Evolutionary conservation across 805 yeast species (phyloP), one percentile per base, ranked within the genome.

Genomic region (Candida coquimbonensis): DNA sequence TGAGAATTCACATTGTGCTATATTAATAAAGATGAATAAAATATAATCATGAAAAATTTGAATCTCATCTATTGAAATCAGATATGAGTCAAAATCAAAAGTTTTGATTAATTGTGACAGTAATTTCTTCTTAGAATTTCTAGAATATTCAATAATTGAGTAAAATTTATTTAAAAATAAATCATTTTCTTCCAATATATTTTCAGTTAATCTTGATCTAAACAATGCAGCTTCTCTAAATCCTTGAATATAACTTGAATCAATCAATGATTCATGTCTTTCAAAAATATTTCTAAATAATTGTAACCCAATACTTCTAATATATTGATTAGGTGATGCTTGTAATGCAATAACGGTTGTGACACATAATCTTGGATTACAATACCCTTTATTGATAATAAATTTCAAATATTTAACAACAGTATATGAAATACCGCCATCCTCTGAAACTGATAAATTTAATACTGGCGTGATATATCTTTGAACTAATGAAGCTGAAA

Each of bases 321-420:
- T 69, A 11, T 62, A 57, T 4, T 57, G 59, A 16, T 67, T 62
- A 1, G 67, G 62, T 0, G 87, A 78, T 0, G 85, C 69, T 47
- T 81, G 80, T 33, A 88, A 65, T 0, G 91, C 91, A 46, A 87
- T 73, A 1, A 86, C 69, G 0, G 89, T 81, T 0, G 89, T 76
- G 7, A 82, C 74, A 54, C 87, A 77, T 5, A 75, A 55, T 46
- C 84, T 74, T 1, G 96, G 96, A 56, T 83, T 86, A 0, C 84
- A 83, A 61, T 77, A 83, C 0, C 95, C 95, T 44, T 79, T 69
- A 27, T 70, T 70, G 9, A 83, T 72, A 24, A 83, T 75, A 38
- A 76, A 60, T 45, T 73, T 77, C 38, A 87, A 56, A 49, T 80
- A 78, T 31, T 70, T 66, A 4, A 81, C 70, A 0, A 87, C 81